Evolutionary conservation across 192 early-diverging fungal genomes (phyloP), one percentile per base, ranked within the genome.

Genomic region (Coemansia sp.): DNA sequence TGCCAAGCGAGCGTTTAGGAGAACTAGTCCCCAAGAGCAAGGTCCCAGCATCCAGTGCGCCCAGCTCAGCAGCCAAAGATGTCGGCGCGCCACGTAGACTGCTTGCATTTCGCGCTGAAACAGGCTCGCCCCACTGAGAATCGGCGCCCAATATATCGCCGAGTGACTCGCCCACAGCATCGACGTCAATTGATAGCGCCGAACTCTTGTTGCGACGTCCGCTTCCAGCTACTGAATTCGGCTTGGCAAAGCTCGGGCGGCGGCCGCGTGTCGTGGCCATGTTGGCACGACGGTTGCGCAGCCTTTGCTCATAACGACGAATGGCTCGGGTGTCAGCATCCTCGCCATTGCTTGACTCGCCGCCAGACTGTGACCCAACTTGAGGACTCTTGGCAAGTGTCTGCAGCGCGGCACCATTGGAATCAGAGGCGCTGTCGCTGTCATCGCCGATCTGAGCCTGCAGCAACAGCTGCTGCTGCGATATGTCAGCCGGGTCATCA

Each of bases 121-220:
- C 36, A 12, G 71, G 56, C 6, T 76, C 79, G 36, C 56, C 80
- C 80, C 80, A 82, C 63, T 70, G 74, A 27, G 67, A 64, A 36
- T 69, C 53, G 11, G 62, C 40, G 22, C 80, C 80, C 4, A 82
- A 58, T n/a, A 82, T 82, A 11, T 77, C 80, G 45, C 75, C 80
- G 10, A 77, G 68, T 2, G 80, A 77, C 69, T 82, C 80, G 10
- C 80, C 74, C 12, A 62, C 40, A 31, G 42, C 27, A 32, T 34
- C 46, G 13, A 75, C 65, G 19, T 76, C 78, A 5, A 76, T 48
- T 15, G 74, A 62, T 31, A 81, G 63, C 22, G 67, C 42, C 4
- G n/a, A 29, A 2, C 27, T 39, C 19, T 29, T 61, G 45, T 17
- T 61, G 40, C 71, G 75, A 6, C 75, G 60, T 31, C 51, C 61